phyloP scores from a whole-genome alignment of 768 basidiomycete species.

The Royoungia palumana region DNA sequence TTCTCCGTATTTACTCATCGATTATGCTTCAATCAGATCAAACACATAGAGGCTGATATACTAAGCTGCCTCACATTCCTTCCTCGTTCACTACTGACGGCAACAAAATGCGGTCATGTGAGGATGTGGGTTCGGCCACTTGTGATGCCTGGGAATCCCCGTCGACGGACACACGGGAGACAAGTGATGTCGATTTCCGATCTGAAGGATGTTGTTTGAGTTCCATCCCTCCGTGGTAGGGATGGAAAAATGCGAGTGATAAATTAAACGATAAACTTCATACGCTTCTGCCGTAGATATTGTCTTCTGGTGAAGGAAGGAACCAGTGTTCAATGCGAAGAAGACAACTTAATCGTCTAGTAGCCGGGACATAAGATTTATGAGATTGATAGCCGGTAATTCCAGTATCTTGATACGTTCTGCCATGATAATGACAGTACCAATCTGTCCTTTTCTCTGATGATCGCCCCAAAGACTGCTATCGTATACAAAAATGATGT shows the following conservation, averaged over 20 bases:
- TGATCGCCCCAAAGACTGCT: too few relatives aligned
- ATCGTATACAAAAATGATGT: too few relatives aligned
- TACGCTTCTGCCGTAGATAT: neutral
- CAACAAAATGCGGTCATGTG: conserved; percentile 72
- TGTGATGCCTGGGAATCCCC: conserved; percentile 31
- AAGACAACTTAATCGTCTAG: too few relatives aligned
- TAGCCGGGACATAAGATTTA: too few relatives aligned
- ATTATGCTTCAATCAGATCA: conserved; percentile 48
- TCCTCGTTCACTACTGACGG: conserved; percentile 73
- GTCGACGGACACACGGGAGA: conserved; percentile 29
- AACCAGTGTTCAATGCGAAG: too few relatives aligned
- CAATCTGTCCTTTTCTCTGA: too few relatives aligned
- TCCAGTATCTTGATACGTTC: too few relatives aligned
- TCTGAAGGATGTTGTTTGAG: conserved; percentile 25
- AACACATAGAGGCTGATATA: conserved; percentile 77
- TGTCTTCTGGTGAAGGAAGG: too few relatives aligned
- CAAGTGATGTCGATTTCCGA: conserved; percentile 32
- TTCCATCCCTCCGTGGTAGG: neutral
- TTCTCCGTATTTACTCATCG: neutral
- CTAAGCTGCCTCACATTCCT: conserved; percentile 73
- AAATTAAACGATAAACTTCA: conserved; percentile 16
- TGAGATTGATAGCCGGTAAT: too few relatives aligned
- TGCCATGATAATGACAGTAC: too few relatives aligned
- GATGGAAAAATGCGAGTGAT: neutral
- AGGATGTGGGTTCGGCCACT: conserved; percentile 85